Base-by-base conservation (phyloP, 2,329 filamentous ascomycete species). In the Apiospora koreana region DNA sequence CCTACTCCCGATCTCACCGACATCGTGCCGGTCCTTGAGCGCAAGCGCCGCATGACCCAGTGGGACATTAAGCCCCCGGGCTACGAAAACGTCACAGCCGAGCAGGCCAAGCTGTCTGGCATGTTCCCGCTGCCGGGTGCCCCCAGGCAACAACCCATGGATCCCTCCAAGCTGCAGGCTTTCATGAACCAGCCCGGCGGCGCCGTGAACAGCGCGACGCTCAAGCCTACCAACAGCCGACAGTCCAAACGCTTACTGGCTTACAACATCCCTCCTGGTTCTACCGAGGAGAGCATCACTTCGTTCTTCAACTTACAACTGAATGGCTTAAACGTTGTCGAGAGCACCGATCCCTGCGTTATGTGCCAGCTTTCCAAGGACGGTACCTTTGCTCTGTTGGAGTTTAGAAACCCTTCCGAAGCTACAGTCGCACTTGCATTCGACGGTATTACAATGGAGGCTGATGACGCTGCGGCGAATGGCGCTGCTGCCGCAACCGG, bases 1-100 rank as follows among this genome's bases (percentile, higher is more conserved):
- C 94, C 96, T 9, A 99, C 96, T 0, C 97, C 96, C 45, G 97
- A 99, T 81, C 86, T 99, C 79, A 97, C 95, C 71, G 91, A 97
- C 77, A 85, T 97, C 71, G 86, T 92, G n/a, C 89, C 94, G 4
- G 87, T 99, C 71, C 85, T 94, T 73, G 92, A 95, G 78, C 92
- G 95, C 77, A 96, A 95, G 86, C 92, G 97, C 76, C 92, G 96
- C 71, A 85, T 99, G 86, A 98, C 95, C 45, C 97, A 99, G 82
- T 99, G 96, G 96, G 97, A 99, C 81, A 98, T 99, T 81, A 99
- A 99, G 84, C 96, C 96, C 7, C 94, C 94, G 21, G 95, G 96
- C 62, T 99, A 99, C 79, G 97, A 99, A 79, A 97, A 96, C 81
- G 95, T 99, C 74, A 98, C 96, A 2, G 94, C 96, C 28, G 97